phyloP scores from a whole-genome alignment of 768 basidiomycete species.

The Grammothele lineata region DNA sequence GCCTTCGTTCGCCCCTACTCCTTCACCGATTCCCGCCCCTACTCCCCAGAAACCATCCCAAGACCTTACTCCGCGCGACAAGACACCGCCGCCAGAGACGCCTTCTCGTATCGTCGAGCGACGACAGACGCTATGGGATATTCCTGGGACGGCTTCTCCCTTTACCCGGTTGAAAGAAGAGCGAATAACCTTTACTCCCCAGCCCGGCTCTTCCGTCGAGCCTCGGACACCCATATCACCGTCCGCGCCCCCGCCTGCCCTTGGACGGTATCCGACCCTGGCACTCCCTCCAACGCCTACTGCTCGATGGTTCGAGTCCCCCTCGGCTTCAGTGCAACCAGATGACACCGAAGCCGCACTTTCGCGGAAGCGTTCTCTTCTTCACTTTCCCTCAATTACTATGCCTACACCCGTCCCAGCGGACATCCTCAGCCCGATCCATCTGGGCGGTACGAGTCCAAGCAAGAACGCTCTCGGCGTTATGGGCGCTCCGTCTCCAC shows the following conservation, averaged over 20 bases:
- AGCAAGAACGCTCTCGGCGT: background rate
- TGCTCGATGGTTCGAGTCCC: slow-evolving; percentile 21
- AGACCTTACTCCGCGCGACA: background rate
- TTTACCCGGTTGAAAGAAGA: slow-evolving; percentile 13
- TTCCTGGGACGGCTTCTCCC: slow-evolving; percentile 18
- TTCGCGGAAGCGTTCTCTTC: slow-evolving; percentile 19
- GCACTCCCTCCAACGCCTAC: slow-evolving; percentile 31
- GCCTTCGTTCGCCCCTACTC: background rate
- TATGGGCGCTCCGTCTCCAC: background rate
- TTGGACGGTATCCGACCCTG: slow-evolving; percentile 21
- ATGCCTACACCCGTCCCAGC: background rate
- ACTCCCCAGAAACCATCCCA: background rate
- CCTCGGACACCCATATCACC: slow-evolving; percentile 17
- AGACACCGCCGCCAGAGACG: slow-evolving; percentile 1
- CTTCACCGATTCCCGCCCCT: background rate
- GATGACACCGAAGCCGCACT: background rate
- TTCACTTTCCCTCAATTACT: slow-evolving; percentile 21
- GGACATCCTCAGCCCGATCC: slow-evolving; percentile 12
- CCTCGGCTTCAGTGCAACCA: background rate
- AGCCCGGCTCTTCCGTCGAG: background rate
- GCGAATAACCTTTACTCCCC: slow-evolving; percentile 9
- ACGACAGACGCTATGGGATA: slow-evolving; percentile 23
- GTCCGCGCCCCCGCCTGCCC: slow-evolving; percentile 19
- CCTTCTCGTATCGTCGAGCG: slow-evolving; percentile 17
- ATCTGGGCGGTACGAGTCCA: slow-evolving; percentile 5